Evolutionary conservation across 495 filamentous ascomycete species (phyloP).

Genomic region (Jackrogersella multiformis): DNA sequence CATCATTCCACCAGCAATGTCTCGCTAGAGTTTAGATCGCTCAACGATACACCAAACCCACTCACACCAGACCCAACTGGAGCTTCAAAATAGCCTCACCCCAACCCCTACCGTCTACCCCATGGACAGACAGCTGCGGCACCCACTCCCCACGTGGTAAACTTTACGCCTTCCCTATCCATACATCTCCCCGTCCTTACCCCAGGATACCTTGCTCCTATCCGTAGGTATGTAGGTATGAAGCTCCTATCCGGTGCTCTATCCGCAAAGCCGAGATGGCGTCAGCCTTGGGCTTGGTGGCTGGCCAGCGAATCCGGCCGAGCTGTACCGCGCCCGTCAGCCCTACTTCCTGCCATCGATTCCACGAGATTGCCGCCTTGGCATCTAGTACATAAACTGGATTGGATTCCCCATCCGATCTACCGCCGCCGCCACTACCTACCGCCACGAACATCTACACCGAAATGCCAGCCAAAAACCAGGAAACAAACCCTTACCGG

Average conservation of each 20-base stretch:
- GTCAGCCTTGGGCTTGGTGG: background rate
- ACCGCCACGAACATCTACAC: background rate
- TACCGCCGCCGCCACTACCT: background rate
- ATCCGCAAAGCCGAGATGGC: background rate
- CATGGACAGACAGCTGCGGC: background rate
- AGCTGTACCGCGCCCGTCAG: background rate
- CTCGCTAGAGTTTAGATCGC: too few species aligned
- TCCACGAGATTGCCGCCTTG: background rate
- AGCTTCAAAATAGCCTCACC: background rate
- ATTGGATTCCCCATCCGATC: background rate
- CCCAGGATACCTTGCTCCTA: background rate
- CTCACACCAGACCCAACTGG: background rate
- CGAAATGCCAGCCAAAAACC: too few species aligned
- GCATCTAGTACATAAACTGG: background rate
- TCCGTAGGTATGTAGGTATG: too few species aligned
- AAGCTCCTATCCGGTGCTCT: background rate
- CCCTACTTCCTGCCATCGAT: background rate
- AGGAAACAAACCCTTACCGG: too few species aligned
- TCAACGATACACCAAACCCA: background rate
- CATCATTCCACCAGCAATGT: too few species aligned
- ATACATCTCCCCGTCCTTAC: slow-evolving; percentile 2
- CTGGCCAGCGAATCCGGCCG: background rate
- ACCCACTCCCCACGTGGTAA: slow-evolving; percentile 16
- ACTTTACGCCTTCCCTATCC: background rate
- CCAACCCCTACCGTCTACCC: background rate